Percentiles rank a stretch among this genome's conserved stretches.
Evolutionary conservation across 1,284 basidiomycete genomes (phyloP).

Genomic region (Cutaneotrichosporon cavernicola): DNA sequence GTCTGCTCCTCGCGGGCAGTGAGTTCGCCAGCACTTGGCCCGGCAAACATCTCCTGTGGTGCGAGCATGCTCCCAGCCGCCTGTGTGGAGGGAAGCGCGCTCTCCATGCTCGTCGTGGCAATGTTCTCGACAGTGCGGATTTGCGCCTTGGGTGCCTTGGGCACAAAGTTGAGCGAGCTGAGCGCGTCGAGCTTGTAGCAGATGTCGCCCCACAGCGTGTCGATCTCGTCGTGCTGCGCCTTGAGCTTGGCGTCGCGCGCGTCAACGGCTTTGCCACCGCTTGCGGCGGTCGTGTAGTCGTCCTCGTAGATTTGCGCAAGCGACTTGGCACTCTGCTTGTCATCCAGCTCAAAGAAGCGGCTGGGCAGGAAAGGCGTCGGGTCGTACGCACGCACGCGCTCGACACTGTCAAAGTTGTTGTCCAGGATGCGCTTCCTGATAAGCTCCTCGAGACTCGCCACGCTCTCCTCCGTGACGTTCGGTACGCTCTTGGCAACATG

Average conservation of each 20-base stretch:
- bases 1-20: constrained; percentile 76
- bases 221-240: constrained; percentile 86
- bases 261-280: constrained; percentile 58
- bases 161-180: constrained; percentile 92
- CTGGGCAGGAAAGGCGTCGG: constrained; percentile 89
- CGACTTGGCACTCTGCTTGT: constrained; percentile 80
- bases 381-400: constrained; percentile 72
- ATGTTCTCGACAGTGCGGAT: constrained; percentile 86
- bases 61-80: constrained; percentile 79
- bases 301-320: constrained; percentile 96
- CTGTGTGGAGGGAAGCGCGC: constrained; percentile 79
- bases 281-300: constrained; percentile 70
- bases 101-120: constrained; percentile 82
- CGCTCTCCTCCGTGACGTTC: constrained; percentile 83
- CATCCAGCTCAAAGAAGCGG: constrained; percentile 82
- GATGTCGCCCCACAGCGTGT: constrained; percentile 77
- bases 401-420: constrained; percentile 83
- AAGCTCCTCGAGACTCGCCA: constrained; percentile 78
- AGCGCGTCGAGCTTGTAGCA: constrained; percentile 89
- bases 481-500: constrained; percentile 81
- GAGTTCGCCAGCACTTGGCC: constrained; percentile 59
- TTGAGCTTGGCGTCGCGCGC: constrained; percentile 84
- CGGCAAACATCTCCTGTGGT: constrained; percentile 84
- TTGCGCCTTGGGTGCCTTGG: constrained; percentile 89
- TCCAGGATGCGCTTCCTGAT: constrained; percentile 91